These are phyloP conservation scores for Leishmania martiniquensis DNA, from an alignment of 208 protist species.

Conservation along the genomic window DNA sequence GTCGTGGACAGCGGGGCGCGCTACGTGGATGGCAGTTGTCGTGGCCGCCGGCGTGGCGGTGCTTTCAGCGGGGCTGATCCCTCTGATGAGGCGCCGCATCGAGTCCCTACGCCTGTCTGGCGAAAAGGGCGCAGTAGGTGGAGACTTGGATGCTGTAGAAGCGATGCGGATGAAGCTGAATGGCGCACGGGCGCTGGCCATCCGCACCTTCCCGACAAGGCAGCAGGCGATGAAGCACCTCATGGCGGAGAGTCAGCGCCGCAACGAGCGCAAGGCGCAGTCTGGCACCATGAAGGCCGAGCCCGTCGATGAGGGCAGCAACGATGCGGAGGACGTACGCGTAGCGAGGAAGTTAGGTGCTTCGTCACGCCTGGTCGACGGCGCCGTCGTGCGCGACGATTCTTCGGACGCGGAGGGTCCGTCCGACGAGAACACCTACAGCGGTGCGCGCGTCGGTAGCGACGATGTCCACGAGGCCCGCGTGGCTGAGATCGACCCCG, in stretches of 20 bases:
- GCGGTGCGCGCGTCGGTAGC: background rate
- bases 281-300: background rate
- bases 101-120: conserved; percentile 13
- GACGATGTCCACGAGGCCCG: background rate
- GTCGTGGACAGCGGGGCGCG: conserved; percentile 32
- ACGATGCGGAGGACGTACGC: conserved; percentile 7
- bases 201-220: conserved; percentile 13
- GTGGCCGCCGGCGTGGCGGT: conserved; percentile 41
- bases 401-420: conserved; percentile 11
- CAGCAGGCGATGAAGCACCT: conserved; percentile 14
- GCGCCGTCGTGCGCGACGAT: conserved; percentile 24
- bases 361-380: conserved; percentile 21
- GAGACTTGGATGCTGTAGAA: conserved; percentile 31
- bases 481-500: conserved; percentile 11
- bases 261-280: background rate
- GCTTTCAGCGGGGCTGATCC: conserved; percentile 46
- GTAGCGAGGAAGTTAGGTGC: conserved; percentile 12
- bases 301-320: background rate
- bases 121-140: conserved; percentile 33
- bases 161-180: conserved; percentile 35
- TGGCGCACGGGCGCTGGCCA: conserved; percentile 21
- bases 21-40: conserved; percentile 55
- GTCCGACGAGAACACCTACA: background rate
- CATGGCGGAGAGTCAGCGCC: background rate
- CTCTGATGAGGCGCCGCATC: conserved; percentile 43